Percentiles rank a stretch among this genome's conserved stretches.
Evolutionary conservation across 106 monocot genomes (phyloP).

Genomic region (Dendrobium officinale): DNA sequence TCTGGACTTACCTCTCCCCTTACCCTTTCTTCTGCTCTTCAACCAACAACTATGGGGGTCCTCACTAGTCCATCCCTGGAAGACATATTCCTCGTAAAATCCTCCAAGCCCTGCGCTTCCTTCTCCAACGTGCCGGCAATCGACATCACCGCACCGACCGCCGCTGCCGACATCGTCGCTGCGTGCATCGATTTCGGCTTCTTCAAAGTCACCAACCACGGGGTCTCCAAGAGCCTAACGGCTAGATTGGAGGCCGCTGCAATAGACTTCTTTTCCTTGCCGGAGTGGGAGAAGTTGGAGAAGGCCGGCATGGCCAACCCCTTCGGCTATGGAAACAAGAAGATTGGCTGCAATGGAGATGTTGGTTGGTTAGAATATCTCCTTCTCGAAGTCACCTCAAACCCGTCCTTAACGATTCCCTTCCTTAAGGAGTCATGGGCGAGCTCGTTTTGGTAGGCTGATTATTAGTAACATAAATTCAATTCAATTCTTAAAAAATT

Average conservation of each 20-base stretch:
- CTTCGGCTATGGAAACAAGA: constrained; percentile 62
- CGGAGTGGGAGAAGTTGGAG: constrained; percentile 8
- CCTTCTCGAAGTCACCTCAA: constrained; percentile 29
- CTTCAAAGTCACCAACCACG: constrained; percentile 27
- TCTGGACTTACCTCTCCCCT: not conserved
- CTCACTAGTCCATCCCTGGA: constrained; percentile 25
- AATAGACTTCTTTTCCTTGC: constrained; percentile 8
- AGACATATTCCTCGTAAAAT: constrained; percentile 23
- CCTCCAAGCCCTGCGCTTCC: constrained; percentile 12
- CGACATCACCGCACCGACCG: not conserved
- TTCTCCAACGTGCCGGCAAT: constrained; percentile 7
- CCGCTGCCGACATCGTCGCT: constrained; percentile 1
- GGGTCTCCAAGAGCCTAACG: constrained; percentile 8
- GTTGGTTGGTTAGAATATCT: constrained; percentile 78
- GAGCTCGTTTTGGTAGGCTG: constrained; percentile 16
- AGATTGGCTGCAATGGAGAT: constrained; percentile 62
- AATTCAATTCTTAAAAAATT: not conserved
- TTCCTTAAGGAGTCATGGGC: constrained; percentile 16
- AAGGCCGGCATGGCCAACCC: constrained; percentile 23
- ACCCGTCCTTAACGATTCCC: constrained; percentile 12
- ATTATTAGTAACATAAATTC: not conserved
- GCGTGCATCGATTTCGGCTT: constrained; percentile 18
- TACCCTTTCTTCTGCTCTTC: not conserved
- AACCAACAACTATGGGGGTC: constrained; percentile 38
- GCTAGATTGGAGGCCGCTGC: constrained; percentile 8